Percentiles rank a stretch among this genome's conserved stretches.
phyloP scores from a whole-genome alignment of 768 basidiomycete species.

The Serendipita sp. region DNA sequence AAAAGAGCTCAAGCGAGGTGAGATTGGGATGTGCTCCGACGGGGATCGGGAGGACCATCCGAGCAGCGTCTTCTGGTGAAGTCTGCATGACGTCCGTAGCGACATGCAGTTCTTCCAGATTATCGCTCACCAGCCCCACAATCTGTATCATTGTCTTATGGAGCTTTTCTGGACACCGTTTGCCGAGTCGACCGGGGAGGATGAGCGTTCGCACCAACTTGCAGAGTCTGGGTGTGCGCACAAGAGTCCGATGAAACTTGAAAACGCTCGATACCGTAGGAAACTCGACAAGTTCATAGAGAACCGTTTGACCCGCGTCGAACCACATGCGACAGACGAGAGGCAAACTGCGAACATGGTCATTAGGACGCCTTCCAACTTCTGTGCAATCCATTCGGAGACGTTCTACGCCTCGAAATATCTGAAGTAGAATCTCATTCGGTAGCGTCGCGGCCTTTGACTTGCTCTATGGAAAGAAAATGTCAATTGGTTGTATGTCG shows the following conservation, averaged over 20 bases:
- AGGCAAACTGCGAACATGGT: not conserved
- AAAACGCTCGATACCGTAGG: not conserved
- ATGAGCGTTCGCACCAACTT: not conserved
- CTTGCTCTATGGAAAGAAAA: too few relatives aligned
- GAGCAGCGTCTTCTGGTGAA: too few relatives aligned
- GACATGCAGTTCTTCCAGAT: too few relatives aligned
- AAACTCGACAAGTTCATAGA: not conserved
- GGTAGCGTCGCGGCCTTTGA: not conserved
- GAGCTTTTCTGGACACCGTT: not conserved
- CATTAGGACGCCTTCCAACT: not conserved
- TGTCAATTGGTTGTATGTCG: too few relatives aligned
- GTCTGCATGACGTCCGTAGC: too few relatives aligned
- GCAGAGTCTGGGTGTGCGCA: not conserved
- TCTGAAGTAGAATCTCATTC: not conserved
- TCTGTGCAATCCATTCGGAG: not conserved
- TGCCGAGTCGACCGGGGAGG: not conserved
- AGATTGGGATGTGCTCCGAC: too few relatives aligned
- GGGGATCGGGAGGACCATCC: too few relatives aligned
- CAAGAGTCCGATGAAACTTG: not conserved
- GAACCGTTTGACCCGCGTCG: not conserved
- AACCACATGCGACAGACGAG: not conserved
- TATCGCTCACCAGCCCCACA: not conserved
- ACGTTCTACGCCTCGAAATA: conserved; percentile 2
- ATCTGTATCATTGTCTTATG: not conserved
- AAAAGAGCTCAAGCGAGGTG: too few relatives aligned